Conservation (phyloP, 768 basidiomycete species). For the Suillus discolor region DNA sequence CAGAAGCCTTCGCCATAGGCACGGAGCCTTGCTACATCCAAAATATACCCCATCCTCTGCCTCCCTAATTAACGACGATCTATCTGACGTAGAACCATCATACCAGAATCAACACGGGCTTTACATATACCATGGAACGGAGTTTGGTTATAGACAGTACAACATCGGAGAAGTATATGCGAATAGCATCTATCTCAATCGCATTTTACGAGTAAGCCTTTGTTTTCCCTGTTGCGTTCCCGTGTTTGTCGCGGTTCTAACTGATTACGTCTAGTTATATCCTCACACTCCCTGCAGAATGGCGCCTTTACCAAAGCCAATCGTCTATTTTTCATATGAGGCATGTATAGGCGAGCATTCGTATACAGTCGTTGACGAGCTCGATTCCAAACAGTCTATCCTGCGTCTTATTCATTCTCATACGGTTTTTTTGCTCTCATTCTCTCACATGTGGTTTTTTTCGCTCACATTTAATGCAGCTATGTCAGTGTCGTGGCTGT, state of each 20-base stretch:
- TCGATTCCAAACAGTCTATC: background rate
- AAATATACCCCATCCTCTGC: background rate
- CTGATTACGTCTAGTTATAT: slow-evolving; percentile 25
- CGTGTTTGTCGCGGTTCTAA: background rate
- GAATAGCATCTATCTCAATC: slow-evolving; percentile 38
- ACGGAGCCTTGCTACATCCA: background rate
- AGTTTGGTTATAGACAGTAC: background rate
- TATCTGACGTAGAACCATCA: background rate
- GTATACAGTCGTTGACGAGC: background rate
- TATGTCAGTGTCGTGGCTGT: background rate
- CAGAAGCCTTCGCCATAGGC: background rate
- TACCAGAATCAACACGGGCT: background rate
- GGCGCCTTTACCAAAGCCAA: slow-evolving; percentile 36
- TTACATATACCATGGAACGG: background rate
- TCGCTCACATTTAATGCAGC: background rate
- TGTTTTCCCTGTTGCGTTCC: background rate
- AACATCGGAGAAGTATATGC: slow-evolving; percentile 33
- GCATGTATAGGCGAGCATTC: background rate
- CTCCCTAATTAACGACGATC: background rate
- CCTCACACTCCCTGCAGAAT: slow-evolving; percentile 34
- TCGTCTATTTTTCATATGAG: background rate
- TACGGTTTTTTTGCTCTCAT: background rate
- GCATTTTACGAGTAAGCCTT: slow-evolving; percentile 42
- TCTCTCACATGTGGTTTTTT: background rate
- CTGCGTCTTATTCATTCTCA: background rate